Conservation (phyloP, 2,329 filamentous ascomycete genomes). For the Nigrograna mackinnonii region DNA sequence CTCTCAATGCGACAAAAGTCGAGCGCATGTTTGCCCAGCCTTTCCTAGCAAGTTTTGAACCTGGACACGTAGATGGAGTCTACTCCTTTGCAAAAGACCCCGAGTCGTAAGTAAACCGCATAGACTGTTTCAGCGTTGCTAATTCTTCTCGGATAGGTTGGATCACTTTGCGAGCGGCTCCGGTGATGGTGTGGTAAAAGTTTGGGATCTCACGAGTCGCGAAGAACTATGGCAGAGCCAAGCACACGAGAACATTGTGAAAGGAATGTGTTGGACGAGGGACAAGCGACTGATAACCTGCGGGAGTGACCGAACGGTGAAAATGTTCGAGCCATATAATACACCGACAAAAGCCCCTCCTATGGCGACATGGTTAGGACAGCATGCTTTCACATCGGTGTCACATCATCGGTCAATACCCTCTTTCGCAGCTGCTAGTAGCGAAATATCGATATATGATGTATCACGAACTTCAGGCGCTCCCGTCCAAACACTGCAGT, state of each 20-base stretch:
- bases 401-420: constrained; percentile 80
- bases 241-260: constrained; percentile 93
- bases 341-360: constrained; percentile 70
- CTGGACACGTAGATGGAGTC: constrained; percentile 86
- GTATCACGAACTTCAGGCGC: constrained; percentile 75
- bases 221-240: constrained; percentile 77
- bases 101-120: constrained; percentile 33
- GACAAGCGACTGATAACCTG: constrained; percentile 86
- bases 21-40: constrained; percentile 85
- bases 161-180: constrained; percentile 46
- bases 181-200: constrained; percentile 88
- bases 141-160: no score
- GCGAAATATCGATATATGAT: constrained; percentile 85
- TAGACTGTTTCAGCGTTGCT: no score
- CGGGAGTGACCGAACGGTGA: constrained; percentile 82
- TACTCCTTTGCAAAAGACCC: constrained; percentile 55
- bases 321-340: constrained; percentile 89
- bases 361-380: constrained; percentile 81
- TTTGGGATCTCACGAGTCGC: constrained; percentile 78
- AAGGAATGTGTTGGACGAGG: constrained; percentile 85
- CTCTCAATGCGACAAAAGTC: constrained; percentile 84
- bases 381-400: constrained; percentile 79
- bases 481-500: constrained; percentile 79
- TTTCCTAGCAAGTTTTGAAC: constrained; percentile 84
- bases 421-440: constrained; percentile 79